Base-by-base conservation (phyloP, 768 basidiomycete species). In the Tremella yokohamensis region DNA sequence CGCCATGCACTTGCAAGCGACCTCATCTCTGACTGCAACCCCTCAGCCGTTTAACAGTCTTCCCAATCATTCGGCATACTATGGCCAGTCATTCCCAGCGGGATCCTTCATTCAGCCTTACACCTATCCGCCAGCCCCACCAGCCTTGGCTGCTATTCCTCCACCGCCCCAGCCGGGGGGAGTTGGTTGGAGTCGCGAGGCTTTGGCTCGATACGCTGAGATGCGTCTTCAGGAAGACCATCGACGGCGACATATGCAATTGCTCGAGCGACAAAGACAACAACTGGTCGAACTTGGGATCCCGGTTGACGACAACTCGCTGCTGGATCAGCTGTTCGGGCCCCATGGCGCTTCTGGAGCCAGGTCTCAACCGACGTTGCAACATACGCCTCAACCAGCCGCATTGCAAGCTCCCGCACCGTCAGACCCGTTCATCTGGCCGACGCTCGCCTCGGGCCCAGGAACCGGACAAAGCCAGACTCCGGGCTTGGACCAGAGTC, bases 181-280 rank as follows among this genome's bases (percentile, higher is more conserved):
- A 11, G 11, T 63, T 22, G 52, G 58, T 25, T 68, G 66, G 66
- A 62, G 65, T 38, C 52, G 52, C 18, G 52, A 60, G 1, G 39
- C 67, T 3, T 38, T 73, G n/a, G 59, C 69, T 3, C 63, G 65
- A 58, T 70, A 70, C 47, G 69, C 72, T 40, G 72, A 73, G 51
- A 66, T 68, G 22, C 72, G 70, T 50, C 56, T 73, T 19, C 72
- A 73, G 39, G 68, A 73, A 52, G 68, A 73, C 42, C 72, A 73
- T 49, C 69, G 69, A 49, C 56, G 66, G 4, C 69, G 70, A 65
- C 72, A 73, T 25, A 34, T 68, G 13, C 24, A 57, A 7, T 49
- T 73, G 13, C 58, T 73, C 18, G 66, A 70, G 40, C 61, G 58
- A 20, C 72, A 73, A 49, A 48, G 72, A 38, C 56, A 63, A 19